Evolutionary conservation across 495 filamentous ascomycete genomes (phyloP).

Genomic region (Penicillium diatomitis): DNA sequence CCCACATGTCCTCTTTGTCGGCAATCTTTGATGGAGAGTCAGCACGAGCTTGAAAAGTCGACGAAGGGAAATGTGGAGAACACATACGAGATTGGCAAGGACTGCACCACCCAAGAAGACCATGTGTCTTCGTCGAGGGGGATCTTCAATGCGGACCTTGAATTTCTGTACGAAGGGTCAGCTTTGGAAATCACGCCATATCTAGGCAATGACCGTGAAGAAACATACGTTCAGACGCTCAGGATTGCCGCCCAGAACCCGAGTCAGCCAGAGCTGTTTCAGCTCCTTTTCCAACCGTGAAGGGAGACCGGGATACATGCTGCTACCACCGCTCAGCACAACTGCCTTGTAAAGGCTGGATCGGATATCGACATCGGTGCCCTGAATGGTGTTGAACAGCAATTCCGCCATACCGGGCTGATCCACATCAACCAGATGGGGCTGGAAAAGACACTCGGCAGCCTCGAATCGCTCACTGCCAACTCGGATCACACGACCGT

Average conservation of each 20-base stretch:
- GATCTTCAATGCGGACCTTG: constrained; percentile 98
- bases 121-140: constrained; percentile 93
- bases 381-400: constrained; percentile 96
- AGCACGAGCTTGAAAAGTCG: too few relatives aligned
- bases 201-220: too few relatives aligned
- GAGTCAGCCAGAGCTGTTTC: constrained; percentile 96
- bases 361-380: constrained; percentile 90
- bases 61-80: background rate
- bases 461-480: constrained; percentile 97
- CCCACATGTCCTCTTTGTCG: constrained; percentile 98
- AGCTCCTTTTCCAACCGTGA: constrained; percentile 95
- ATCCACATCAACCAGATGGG: constrained; percentile 94
- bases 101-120: constrained; percentile 97
- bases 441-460: constrained; percentile 97
- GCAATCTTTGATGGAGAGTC: constrained; percentile 55
- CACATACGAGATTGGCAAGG: constrained; percentile 78
- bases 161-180: constrained; percentile 62
- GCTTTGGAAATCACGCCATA: background rate
- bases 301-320: constrained; percentile 97
- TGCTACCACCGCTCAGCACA: constrained; percentile 89
- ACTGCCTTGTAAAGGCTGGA: constrained; percentile 92
- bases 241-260: constrained; percentile 79
- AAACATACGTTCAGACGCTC: constrained; percentile 69
- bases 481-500: constrained; percentile 90
- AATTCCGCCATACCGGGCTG: constrained; percentile 95